These are phyloP conservation scores for Blastocladiella britannica DNA, from an alignment of 192 early-diverging fungal genomes.

Conservation along the genomic window DNA sequence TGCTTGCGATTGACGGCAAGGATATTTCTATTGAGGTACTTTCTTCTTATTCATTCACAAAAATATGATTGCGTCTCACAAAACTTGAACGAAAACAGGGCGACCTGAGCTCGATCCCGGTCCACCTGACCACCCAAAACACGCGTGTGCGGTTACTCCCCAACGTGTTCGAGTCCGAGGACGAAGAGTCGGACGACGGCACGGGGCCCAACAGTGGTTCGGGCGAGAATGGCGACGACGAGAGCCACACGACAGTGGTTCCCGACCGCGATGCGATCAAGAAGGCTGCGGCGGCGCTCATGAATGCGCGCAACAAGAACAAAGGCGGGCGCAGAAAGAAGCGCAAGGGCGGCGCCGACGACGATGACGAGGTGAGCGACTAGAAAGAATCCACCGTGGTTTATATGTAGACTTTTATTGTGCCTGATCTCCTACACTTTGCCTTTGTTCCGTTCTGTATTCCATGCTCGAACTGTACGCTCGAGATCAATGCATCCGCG, in stretches of 20 bases:
- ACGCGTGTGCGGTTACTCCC: slow-evolving; percentile 35
- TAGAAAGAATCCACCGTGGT: too few relatives aligned
- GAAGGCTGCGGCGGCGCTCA: slow-evolving; percentile 34
- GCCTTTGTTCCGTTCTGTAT: too few relatives aligned
- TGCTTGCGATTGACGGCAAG: background rate
- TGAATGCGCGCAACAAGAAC: slow-evolving; percentile 32
- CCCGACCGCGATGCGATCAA: slow-evolving; percentile 38
- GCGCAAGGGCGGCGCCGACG: slow-evolving; percentile 25
- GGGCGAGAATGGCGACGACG: slow-evolving; percentile 12
- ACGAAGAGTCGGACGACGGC: slow-evolving; percentile 24
- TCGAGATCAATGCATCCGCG: too few relatives aligned
- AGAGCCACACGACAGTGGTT: slow-evolving; percentile 31
- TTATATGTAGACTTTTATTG: too few relatives aligned
- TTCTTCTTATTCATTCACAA: too few relatives aligned
- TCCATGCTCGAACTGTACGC: too few relatives aligned
- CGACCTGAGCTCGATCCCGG: slow-evolving; percentile 17
- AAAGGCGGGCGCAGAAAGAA: slow-evolving; percentile 36
- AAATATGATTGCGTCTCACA: too few relatives aligned
- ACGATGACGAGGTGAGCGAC: slow-evolving; percentile 11
- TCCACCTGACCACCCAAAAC: slow-evolving; percentile 24
- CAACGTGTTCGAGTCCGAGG: slow-evolving; percentile 23
- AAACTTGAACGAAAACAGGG: too few relatives aligned
- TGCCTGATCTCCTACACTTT: too few relatives aligned
- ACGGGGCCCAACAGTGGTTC: slow-evolving; percentile 2
- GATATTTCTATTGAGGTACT: background rate